Evolutionary conservation across 306 rosid species (phyloP), one percentile per base, ranked within the genome.

Genomic region (Vigna reflexopilosa): DNA sequence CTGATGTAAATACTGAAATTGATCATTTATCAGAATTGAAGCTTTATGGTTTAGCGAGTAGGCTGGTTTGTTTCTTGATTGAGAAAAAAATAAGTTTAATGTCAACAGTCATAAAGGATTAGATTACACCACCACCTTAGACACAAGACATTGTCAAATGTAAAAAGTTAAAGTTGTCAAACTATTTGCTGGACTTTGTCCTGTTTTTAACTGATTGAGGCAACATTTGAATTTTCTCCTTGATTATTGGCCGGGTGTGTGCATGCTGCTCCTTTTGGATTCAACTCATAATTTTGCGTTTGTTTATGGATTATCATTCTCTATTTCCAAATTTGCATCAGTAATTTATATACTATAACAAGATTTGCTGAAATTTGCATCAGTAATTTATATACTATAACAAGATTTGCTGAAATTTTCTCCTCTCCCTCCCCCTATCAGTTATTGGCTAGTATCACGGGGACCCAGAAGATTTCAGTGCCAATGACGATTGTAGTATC

Each of bases 401-500:
- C 28, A 22, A 61, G 51, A 61, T 68, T 34, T 68, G 72, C 59
- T 61, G 34, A 48, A 68, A 22, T 57, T 56, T 13, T 14, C 59
- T 44, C 52, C 34, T 67, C 79, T 56, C 34, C 40, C 20, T 49
- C 42, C 42, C 7, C 9, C 8, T 36, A 75, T 67, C 90, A 94
- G 98, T 73, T 94, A 82, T 80, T 94, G 70, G 88, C 87, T 56
- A 90, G 90, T 88, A 89, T 94, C 86, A 87, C 94, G 0, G 99
- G 99, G 67, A 88, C 89, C 42, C 97, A 90, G 83, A 96, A 93
- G 77, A 88, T 93, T 77, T 93, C 98, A 1, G 77, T 93, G 77
- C 98, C 99, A 2, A 85, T 96, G 89, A 93, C 98, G 2, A 91
- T 96, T 64, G 97, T 91, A 30, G 99, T 91, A 44, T 96, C 97